A percentile compares a stretch with the other conserved stretches of the same genome.
Evolutionary conservation across 73 alveolate genomes (phyloP).

Genomic region (Symbiodinium pilosum): DNA sequence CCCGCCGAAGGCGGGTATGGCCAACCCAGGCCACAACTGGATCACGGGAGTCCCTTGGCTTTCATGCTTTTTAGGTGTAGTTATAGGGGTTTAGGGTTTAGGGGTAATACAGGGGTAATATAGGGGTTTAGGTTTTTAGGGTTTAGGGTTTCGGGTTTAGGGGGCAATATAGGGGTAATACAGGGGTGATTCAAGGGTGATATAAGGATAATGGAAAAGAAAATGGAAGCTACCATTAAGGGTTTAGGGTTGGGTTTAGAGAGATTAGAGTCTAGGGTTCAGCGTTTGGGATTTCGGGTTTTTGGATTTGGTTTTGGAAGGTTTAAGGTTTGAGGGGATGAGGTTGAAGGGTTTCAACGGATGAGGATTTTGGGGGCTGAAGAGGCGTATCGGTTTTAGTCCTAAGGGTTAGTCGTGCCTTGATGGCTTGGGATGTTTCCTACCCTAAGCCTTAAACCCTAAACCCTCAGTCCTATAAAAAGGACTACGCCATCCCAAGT

Average conservation of each 20-base stretch:
- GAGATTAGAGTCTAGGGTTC: background rate
- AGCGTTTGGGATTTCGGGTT: background rate
- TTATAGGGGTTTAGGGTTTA: constrained; percentile 5
- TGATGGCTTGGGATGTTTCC: background rate
- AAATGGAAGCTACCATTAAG: too few relatives aligned
- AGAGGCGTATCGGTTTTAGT: too few relatives aligned
- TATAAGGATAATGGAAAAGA: too few relatives aligned
- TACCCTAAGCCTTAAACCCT: background rate
- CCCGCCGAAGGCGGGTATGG: background rate
- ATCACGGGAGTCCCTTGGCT: background rate
- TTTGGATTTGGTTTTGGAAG: too few relatives aligned
- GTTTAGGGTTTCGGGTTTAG: constrained; percentile 8
- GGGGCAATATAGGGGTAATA: background rate
- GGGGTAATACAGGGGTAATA: background rate
- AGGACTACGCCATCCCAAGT: too few relatives aligned
- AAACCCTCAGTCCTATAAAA: background rate
- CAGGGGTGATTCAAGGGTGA: too few relatives aligned
- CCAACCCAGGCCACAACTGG: constrained; percentile 13
- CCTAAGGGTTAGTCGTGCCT: background rate
- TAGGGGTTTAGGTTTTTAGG: too few relatives aligned
- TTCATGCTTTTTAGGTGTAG: background rate
- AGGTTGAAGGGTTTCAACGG: background rate
- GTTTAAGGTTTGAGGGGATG: background rate
- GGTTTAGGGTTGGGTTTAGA: background rate
- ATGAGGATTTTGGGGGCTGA: too few relatives aligned